A percentile compares a stretch with the other conserved stretches of the same genome.
Evolutionary conservation across 768 basidiomycete genomes (phyloP).

Genomic region (Lepiota brunneoincarnata): DNA sequence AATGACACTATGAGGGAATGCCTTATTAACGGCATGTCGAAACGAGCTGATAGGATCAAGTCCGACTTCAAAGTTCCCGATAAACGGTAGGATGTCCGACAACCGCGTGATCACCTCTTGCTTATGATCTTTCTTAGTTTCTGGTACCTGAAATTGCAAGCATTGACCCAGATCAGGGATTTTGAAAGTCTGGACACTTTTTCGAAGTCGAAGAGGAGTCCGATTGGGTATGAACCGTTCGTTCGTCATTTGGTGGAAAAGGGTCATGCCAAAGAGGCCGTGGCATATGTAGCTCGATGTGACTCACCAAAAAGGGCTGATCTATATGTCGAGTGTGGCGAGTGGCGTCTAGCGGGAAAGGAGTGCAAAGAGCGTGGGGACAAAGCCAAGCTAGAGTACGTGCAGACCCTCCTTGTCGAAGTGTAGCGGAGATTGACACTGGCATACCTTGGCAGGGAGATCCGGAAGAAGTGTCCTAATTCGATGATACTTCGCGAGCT

Average conservation of each 20-base stretch:
- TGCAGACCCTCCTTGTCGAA: slow-evolving; percentile 17
- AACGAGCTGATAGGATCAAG: slow-evolving; percentile 86
- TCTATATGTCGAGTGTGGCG: slow-evolving; percentile 85
- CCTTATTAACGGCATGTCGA: slow-evolving; percentile 74
- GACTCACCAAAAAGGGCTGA: slow-evolving; percentile 82
- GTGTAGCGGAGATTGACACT: not conserved
- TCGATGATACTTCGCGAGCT: slow-evolving; percentile 78
- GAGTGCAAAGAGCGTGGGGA: slow-evolving; percentile 91
- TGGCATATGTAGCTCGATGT: slow-evolving; percentile 76
- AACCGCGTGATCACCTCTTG: not conserved
- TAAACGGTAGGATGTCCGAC: slow-evolving; percentile 62
- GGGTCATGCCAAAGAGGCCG: slow-evolving; percentile 75
- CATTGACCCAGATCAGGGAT: slow-evolving; percentile 74
- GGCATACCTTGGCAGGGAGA: slow-evolving; percentile 44
- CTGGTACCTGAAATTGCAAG: slow-evolving; percentile 90
- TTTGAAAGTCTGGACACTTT: slow-evolving; percentile 87
- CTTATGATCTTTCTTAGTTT: slow-evolving; percentile 50
- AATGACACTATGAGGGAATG: slow-evolving; percentile 84
- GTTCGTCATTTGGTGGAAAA: slow-evolving; percentile 75
- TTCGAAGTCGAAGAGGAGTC: slow-evolving; percentile 83
- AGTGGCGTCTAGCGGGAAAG: slow-evolving; percentile 84
- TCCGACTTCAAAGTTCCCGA: slow-evolving; percentile 93
- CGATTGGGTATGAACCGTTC: slow-evolving; percentile 94
- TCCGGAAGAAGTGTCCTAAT: slow-evolving; percentile 76
- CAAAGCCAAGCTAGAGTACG: slow-evolving; percentile 81